Evolutionary conservation across 129 eudicot genomes (phyloP).

Genomic region (Logfia minima): DNA sequence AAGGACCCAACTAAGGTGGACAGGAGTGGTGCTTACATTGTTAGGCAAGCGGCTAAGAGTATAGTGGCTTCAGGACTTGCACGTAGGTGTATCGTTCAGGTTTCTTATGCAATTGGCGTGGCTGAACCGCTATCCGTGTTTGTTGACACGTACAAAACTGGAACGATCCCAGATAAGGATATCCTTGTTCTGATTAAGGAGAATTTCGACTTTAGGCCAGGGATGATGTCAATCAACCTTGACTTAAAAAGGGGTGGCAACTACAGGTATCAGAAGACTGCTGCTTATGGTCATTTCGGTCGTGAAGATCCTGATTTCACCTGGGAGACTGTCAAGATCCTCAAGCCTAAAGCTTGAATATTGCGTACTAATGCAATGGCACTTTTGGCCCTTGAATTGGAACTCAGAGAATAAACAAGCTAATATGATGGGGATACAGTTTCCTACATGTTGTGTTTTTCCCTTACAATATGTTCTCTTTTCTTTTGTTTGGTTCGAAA

Average conservation of each 20-base stretch:
- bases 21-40: conserved; percentile 72
- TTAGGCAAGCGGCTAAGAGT: conserved; percentile 76
- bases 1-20: conserved; percentile 78
- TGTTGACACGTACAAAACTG: conserved; percentile 67
- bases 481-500: conserved; percentile 17
- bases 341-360: conserved; percentile 56
- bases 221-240: conserved; percentile 69
- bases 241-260: conserved; percentile 72
- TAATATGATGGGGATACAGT: conserved; percentile 19
- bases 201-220: conserved; percentile 78
- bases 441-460: conserved; percentile 26
- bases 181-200: conserved; percentile 65
- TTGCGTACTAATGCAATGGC: not conserved
- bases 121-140: conserved; percentile 74
- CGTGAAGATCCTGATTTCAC: conserved; percentile 81
- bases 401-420: conserved; percentile 33
- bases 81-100: conserved; percentile 72
- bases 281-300: conserved; percentile 79
- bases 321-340: conserved; percentile 74
- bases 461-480: not conserved
- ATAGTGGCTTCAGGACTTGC: conserved; percentile 77
- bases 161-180: conserved; percentile 65
- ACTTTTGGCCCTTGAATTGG: conserved; percentile 14
- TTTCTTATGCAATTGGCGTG: conserved; percentile 78
- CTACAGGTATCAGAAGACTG: conserved; percentile 75